Evolutionary conservation across 1,139 yeast genomes (phyloP).

Genomic region (Pneumocystis murina): DNA sequence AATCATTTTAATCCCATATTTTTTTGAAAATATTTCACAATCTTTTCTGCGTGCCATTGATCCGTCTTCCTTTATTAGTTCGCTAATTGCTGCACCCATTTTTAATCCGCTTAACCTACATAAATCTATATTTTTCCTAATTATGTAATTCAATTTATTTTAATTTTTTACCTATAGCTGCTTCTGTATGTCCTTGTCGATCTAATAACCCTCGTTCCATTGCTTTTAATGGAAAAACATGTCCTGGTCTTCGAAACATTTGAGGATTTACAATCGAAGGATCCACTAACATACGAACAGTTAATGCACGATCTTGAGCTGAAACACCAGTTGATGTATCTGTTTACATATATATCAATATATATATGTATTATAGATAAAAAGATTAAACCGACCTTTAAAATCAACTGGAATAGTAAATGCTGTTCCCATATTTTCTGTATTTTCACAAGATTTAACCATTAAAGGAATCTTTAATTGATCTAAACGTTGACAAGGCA

Average conservation of each 20-base stretch:
- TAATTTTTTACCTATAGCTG: constrained; percentile 40
- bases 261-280: constrained; percentile 34
- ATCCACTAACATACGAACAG: constrained; percentile 59
- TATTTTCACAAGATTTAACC: constrained; percentile 35
- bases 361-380: background rate
- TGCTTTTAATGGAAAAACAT: constrained; percentile 81
- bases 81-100: constrained; percentile 89
- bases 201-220: constrained; percentile 64
- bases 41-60: constrained; percentile 89
- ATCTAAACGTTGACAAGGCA: constrained; percentile 66
- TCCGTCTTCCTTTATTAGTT: constrained; percentile 88
- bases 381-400: constrained; percentile 25
- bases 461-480: constrained; percentile 64
- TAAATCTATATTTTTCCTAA: constrained; percentile 34
- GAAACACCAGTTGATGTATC: constrained; percentile 98
- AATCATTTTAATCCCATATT: constrained; percentile 53
- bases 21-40: constrained; percentile 53
- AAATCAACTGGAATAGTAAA: constrained; percentile 86
- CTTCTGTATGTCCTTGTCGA: constrained; percentile 97
- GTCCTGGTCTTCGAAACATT: constrained; percentile 85
- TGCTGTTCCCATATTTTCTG: constrained; percentile 93
- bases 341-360: constrained; percentile 14
- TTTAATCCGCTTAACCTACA: constrained; percentile 60
- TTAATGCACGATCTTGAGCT: constrained; percentile 83
- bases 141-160: background rate